Conservation (phyloP, 75 land plant species). For the Larix kaempferi region DNA sequence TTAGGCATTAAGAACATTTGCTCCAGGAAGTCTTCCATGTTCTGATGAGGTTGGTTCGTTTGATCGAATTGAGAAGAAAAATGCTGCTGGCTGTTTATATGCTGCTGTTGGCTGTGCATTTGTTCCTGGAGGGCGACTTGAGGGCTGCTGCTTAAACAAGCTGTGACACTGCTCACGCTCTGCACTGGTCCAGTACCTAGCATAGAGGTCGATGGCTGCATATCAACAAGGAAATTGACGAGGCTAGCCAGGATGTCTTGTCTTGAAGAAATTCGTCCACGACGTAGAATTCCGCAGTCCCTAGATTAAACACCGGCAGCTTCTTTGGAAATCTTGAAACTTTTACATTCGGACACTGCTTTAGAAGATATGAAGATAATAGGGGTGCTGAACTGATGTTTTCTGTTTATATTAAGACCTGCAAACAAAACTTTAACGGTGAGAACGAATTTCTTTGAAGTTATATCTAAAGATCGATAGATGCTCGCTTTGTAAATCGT, state of each 20-base stretch:
- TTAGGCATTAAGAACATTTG: conserved; percentile 47
- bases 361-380: no score
- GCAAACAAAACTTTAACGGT: no score
- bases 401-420: no score
- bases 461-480: no score
- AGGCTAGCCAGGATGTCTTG: conserved; percentile 13
- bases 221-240: conserved; percentile 3
- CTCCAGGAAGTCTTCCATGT: conserved; percentile 48
- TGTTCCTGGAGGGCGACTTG: neutral
- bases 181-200: conserved; percentile 6
- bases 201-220: conserved; percentile 9
- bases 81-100: conserved; percentile 1
- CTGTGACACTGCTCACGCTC: neutral
- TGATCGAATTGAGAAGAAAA: conserved; percentile 4
- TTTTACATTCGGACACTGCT: no score
- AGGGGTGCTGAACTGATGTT: no score
- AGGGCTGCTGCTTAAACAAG: conserved; percentile 9
- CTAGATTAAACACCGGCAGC: no score
- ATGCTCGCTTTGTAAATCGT: no score
- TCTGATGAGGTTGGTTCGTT: neutral
- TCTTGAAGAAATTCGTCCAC: neutral
- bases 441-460: no score
- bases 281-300: neutral
- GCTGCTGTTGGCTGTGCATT: conserved; percentile 1
- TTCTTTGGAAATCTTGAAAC: no score